A percentile compares a stretch with the other conserved stretches of the same genome.
These are phyloP conservation scores for Emericellopsis atlantica DNA, from an alignment of 2,329 filamentous ascomycete species.

Conservation along the genomic window DNA sequence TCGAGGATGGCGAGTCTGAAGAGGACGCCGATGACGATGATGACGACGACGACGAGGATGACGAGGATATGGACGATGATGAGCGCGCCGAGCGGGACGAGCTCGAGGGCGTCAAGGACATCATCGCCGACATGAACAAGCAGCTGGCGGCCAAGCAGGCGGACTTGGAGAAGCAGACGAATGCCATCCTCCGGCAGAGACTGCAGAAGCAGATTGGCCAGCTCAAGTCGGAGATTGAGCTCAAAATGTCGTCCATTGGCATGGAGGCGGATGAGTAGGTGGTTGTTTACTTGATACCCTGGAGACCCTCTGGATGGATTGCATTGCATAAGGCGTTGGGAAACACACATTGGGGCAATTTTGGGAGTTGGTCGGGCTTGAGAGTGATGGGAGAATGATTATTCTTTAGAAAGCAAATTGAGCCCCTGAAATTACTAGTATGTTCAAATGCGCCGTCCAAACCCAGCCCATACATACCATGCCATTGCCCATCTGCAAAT, in stretches of 20 bases:
- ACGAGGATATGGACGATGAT: constrained; percentile 42
- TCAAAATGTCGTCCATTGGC: constrained; percentile 30
- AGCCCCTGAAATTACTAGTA: too few relatives aligned
- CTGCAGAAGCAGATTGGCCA: constrained; percentile 36
- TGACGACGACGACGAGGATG: constrained; percentile 39
- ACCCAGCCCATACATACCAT: too few relatives aligned
- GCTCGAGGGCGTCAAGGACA: constrained; percentile 40
- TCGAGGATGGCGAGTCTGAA: constrained; percentile 29
- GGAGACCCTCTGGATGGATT: too few relatives aligned
- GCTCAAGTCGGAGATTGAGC: constrained; percentile 28
- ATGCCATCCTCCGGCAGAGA: constrained; percentile 35
- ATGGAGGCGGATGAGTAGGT: constrained; percentile 22
- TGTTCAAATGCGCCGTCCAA: too few relatives aligned
- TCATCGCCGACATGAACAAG: constrained; percentile 39
- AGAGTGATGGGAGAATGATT: too few relatives aligned
- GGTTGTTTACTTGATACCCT: too few relatives aligned
- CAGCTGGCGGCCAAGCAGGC: constrained; percentile 31
- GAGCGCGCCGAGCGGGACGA: constrained; percentile 34
- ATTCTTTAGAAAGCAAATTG: too few relatives aligned
- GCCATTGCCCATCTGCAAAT: too few relatives aligned
- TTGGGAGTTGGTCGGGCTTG: too few relatives aligned
- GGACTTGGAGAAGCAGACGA: constrained; percentile 28
- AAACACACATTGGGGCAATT: too few relatives aligned
- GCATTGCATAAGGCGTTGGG: too few relatives aligned
- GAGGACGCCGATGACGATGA: constrained; percentile 31